Evolutionary conservation across 192 early-diverging fungal species (phyloP), one percentile per base, ranked within the genome.

Genomic region (Coemansia sp.): DNA sequence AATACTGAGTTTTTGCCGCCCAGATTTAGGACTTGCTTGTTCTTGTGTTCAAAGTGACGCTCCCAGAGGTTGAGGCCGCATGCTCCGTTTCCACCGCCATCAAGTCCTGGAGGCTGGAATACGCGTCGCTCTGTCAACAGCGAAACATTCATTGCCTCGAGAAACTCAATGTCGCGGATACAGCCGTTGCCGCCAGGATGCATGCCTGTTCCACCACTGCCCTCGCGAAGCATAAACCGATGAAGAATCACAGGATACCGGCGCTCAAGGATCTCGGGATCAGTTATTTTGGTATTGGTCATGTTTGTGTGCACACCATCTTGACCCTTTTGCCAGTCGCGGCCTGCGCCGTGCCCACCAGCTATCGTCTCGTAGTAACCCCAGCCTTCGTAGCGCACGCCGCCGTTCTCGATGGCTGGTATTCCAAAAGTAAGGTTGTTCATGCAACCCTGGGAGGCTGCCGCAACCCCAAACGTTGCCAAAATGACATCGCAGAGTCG

Each of bases 201-300:
- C 32, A 74, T 52, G 1, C 96, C 96, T 0, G 81, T 37, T 23
- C 96, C 96, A 25, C 96, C 96, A 8, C 90, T 92, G 23, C 79
- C 72, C 51, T 56, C 52, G 5, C 91, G 84, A 38, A 97, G 72
- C 0, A 89, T 86, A 72, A 97, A 98, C 77, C 90, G 85, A 32
- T 87, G 87, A 47, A 98, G 75, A 14, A 97, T 70, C 27, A 98
- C 93, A 0, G 96, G 93, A 60, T 96, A 96, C 37, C 93, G 83
- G 39, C 92, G 84, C 73, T 97, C 95, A 22, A 98, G 69, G 53
- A 96, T 95, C 77, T 97, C 96, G 0, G 95, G 94, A 75, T 98
- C 96, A 1, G 96, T 98, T 66, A 96, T 97, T 19, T 95, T 85
- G 0, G 96, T 98, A 69, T 98, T 98, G 29, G 96, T 98, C 94